phyloP scores from a whole-genome alignment of 1,139 yeast genomes.

The Magnusiomyces magnusii region DNA sequence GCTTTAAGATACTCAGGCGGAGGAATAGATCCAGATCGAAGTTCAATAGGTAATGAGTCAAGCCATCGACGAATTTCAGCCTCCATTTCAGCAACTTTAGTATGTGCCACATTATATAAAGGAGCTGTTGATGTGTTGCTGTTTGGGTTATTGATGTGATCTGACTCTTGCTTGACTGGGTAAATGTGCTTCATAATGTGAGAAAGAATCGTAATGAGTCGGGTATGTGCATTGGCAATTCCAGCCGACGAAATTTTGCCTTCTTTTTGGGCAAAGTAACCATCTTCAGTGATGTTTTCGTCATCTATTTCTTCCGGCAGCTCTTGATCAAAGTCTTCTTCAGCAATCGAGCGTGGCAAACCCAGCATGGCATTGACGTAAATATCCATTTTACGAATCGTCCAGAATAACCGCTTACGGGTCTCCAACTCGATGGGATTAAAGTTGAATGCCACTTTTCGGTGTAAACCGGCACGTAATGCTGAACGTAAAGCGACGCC shows the following conservation, averaged over 20 bases:
- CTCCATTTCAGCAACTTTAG: constrained; percentile 66
- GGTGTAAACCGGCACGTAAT: constrained; percentile 76
- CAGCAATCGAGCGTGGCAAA: constrained; percentile 57
- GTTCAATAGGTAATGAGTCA: constrained; percentile 60
- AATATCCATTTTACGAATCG: constrained; percentile 86
- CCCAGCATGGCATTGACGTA: constrained; percentile 88
- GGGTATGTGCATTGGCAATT: constrained; percentile 82
- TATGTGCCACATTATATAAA: constrained; percentile 39
- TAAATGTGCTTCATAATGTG: constrained; percentile 49
- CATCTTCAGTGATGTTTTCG: constrained; percentile 68
- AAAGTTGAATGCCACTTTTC: constrained; percentile 58
- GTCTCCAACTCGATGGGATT: constrained; percentile 83
- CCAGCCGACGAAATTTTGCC: constrained; percentile 60
- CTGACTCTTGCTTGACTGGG: constrained; percentile 40
- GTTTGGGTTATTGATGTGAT: constrained; percentile 20
- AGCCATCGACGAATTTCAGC: constrained; percentile 72
- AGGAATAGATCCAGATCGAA: constrained; percentile 60
- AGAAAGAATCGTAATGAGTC: constrained; percentile 52
- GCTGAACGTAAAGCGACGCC: constrained; percentile 88
- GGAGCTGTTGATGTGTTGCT: constrained; percentile 3
- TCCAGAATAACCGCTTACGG: constrained; percentile 77
- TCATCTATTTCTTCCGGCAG: constrained; percentile 81
- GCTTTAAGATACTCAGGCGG: constrained; percentile 68
- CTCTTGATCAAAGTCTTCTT: constrained; percentile 84
- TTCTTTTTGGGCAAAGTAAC: constrained; percentile 34